Base-by-base conservation (phyloP, 1,139 yeast genomes). In the Pichia sp. region DNA sequence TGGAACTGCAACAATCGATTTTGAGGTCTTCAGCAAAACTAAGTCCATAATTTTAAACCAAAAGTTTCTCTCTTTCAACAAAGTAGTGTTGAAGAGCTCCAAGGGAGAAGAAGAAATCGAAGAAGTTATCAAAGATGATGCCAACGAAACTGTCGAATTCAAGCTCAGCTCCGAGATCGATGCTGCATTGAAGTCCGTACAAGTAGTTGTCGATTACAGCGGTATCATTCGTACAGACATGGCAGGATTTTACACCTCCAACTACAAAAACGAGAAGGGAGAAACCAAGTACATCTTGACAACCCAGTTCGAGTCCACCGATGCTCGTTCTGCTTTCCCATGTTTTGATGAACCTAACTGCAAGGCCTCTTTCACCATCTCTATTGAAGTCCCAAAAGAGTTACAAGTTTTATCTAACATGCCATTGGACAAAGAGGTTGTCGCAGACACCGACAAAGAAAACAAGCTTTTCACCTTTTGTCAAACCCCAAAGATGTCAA, bases 261-360 rank as follows among this genome's bases (percentile, higher is more conserved):
- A 80, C 47, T 89, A 88, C 69, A 59, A 59, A 38, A 78, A 75
- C 57, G 78, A 81, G 60, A 58, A 65, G 6, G 70, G 75, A 23
- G 75, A 75, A 53, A 79, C 79, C 38, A 80, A 82, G 62, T 79
- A 79, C 62, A 79, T 88, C 78, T 84, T 89, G 38, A 84, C 95
- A 45, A 88, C 97, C 8, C 96, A 90, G 71, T 86, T 90, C 75
- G 96, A 90, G 71, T 85, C 96, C 31, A 86, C 95, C 15, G 96
- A 88, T 68, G 92, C 96, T 61, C 81, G 97, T 65, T 79, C 92
- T 62, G 96, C 96, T 4, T 89, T 90, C 76, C 96, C 97, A 23
- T 88, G 93, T 68, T 83, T 85, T 63, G 96, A 90, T 70, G 96
- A 90, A 69, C 97, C 97, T 11, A 81, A 84, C 53, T 77, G 84